These are phyloP conservation scores for Aspergillus arachidicola DNA, from an alignment of 2,329 filamentous ascomycete genomes.

Conservation along the genomic window DNA sequence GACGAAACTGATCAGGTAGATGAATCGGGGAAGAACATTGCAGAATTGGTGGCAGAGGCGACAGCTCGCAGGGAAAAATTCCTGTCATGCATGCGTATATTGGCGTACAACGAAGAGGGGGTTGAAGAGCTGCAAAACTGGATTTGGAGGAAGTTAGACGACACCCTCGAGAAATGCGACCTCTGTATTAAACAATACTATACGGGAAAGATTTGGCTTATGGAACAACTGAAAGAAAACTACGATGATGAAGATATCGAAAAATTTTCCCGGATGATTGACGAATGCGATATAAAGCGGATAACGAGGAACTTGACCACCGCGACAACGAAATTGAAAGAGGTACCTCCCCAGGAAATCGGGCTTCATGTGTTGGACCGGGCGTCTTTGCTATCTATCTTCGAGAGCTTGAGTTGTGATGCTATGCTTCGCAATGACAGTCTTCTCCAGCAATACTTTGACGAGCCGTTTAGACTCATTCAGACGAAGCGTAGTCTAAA, in stretches of 20 bases:
- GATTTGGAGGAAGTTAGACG: constrained; percentile 61
- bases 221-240: constrained; percentile 63
- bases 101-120: constrained; percentile 66
- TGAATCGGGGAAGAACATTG: constrained; percentile 43
- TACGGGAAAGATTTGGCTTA: constrained; percentile 64
- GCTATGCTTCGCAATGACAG: constrained; percentile 67
- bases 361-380: constrained; percentile 55
- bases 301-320: constrained; percentile 63
- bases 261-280: constrained; percentile 59
- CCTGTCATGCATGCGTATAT: constrained; percentile 68
- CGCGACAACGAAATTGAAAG: constrained; percentile 58
- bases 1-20: constrained; percentile 56
- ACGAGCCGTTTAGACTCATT: constrained; percentile 78
- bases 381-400: constrained; percentile 75
- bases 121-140: constrained; percentile 62
- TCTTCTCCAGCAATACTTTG: constrained; percentile 64
- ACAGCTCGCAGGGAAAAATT: constrained; percentile 62
- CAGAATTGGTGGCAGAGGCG: constrained; percentile 56
- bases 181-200: constrained; percentile 76
- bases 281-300: constrained; percentile 62
- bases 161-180: constrained; percentile 65
- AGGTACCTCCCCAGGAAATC: constrained; percentile 53
- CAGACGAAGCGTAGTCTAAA: constrained; percentile 79
- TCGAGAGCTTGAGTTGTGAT: constrained; percentile 84
- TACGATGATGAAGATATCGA: constrained; percentile 52